A percentile compares a stretch with the other conserved stretches of the same genome.
Evolutionary conservation across 176 grass and related monocot species (phyloP).

Genomic region (Carex cristatella): DNA sequence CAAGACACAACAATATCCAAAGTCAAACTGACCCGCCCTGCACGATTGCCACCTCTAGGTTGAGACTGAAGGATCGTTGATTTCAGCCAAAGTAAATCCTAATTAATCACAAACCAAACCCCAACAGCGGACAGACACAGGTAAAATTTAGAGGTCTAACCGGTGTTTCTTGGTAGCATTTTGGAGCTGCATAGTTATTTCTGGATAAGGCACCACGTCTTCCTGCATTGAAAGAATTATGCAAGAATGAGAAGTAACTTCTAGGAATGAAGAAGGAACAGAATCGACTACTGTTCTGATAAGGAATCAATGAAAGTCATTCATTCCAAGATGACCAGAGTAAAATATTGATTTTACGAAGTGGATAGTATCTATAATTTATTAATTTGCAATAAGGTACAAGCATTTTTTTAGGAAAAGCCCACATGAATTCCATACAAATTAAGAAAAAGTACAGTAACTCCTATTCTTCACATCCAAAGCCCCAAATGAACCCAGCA

Average conservation of each 20-base stretch:
- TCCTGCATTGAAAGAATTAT: slow-evolving; percentile 30
- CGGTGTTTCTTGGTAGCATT: slow-evolving; percentile 61
- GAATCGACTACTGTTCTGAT: neutral
- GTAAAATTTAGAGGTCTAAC: slow-evolving; percentile 40
- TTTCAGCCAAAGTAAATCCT: neutral
- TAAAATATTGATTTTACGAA: neutral
- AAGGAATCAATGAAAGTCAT: neutral
- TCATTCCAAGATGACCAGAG: neutral
- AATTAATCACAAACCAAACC: neutral
- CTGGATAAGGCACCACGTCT: slow-evolving; percentile 63
- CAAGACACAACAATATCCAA: neutral
- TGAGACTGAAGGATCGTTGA: neutral
- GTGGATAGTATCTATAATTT: neutral
- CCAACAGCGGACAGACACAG: neutral
- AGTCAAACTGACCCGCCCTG: neutral
- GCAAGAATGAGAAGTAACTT: neutral
- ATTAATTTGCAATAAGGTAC: neutral
- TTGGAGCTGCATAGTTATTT: slow-evolving; percentile 55
- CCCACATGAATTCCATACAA: neutral
- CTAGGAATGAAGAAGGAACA: neutral
- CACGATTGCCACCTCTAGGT: neutral
- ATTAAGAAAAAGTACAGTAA: neutral
- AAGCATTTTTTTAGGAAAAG: neutral
- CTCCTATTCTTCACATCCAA: neutral
- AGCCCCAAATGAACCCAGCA: neutral